phyloP scores from a whole-genome alignment of 2,329 filamentous ascomycete species.

The Cladosporium sp. region DNA sequence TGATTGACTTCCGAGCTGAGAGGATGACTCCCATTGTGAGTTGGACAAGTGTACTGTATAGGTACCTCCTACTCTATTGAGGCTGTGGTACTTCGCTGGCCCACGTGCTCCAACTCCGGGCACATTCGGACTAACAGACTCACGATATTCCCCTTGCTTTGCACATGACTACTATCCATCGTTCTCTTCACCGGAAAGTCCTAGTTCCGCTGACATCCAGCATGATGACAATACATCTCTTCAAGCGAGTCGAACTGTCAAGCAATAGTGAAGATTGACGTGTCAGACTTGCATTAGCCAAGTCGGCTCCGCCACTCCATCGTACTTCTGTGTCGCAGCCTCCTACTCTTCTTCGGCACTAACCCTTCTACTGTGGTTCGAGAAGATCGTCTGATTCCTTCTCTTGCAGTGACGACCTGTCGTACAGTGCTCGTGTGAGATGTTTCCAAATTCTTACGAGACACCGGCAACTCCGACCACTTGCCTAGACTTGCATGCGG shows the following conservation, averaged over 20 bases:
- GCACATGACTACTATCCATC: neutral
- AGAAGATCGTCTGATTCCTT: constrained; percentile 9
- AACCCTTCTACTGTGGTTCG: neutral
- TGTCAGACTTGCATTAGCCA: constrained; percentile 6
- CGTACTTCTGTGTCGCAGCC: neutral
- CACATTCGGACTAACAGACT: neutral
- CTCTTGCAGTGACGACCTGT: constrained; percentile 4
- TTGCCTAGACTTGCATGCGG: neutral
- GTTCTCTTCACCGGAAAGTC: neutral
- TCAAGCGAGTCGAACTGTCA: neutral
- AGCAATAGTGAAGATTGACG: neutral
- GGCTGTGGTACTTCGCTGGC: neutral
- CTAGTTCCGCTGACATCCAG: neutral
- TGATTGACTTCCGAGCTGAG: neutral
- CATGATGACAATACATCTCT: neutral
- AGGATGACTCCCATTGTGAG: neutral
- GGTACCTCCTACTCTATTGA: no score
- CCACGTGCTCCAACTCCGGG: constrained; percentile 3
- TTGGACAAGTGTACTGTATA: neutral
- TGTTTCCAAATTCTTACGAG: neutral
- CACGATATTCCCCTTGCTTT: neutral
- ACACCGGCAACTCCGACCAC: neutral
- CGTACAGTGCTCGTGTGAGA: no score
- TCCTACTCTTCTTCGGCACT: neutral
- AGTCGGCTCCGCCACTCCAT: neutral